A percentile compares a stretch with the other conserved stretches of the same genome.
These are phyloP conservation scores for Fraxinus floribunda DNA, from an alignment of 305 asterid genomes.

Conservation along the genomic window DNA sequence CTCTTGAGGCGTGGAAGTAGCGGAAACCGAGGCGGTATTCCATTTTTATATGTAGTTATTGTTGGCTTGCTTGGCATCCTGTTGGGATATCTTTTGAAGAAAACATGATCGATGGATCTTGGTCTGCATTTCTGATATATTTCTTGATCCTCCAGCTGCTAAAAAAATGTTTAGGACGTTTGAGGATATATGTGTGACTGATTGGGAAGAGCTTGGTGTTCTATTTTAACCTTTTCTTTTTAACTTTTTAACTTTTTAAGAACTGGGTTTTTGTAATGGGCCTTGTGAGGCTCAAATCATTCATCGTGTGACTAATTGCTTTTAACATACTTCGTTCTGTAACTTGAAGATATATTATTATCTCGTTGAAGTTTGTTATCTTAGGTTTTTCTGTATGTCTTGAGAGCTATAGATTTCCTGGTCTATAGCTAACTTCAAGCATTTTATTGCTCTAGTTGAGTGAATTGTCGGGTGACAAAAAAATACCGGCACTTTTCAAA, in stretches of 20 bases:
- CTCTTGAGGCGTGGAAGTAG: conserved; percentile 61
- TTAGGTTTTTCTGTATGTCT: background rate
- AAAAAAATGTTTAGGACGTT: conserved; percentile 34
- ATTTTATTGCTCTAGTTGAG: conserved; percentile 5
- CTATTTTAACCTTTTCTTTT: conserved; percentile 43
- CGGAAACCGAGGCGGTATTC: conserved; percentile 57
- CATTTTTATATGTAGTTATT: conserved; percentile 58
- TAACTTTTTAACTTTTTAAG: conserved; percentile 33
- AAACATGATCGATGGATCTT: conserved; percentile 36
- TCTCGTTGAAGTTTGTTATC: background rate
- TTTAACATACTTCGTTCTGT: conserved; percentile 14
- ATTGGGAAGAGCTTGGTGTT: conserved; percentile 40
- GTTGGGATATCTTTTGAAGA: conserved; percentile 82
- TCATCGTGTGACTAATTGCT: conserved; percentile 49
- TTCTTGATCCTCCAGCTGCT: conserved; percentile 30
- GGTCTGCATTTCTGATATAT: conserved; percentile 9
- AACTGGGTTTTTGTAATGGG: conserved; percentile 42
- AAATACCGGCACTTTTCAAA: too few relatives aligned
- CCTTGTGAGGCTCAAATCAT: conserved; percentile 43
- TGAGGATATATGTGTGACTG: conserved; percentile 35
- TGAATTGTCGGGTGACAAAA: background rate
- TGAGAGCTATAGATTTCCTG: background rate
- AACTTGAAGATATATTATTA: background rate
- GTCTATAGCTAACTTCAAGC: background rate
- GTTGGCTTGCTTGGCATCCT: conserved; percentile 68